A percentile compares a stretch with the other conserved stretches of the same genome.
Evolutionary conservation across 169 alveolate species (phyloP).

Genomic region (Eimeria praecox): DNA sequence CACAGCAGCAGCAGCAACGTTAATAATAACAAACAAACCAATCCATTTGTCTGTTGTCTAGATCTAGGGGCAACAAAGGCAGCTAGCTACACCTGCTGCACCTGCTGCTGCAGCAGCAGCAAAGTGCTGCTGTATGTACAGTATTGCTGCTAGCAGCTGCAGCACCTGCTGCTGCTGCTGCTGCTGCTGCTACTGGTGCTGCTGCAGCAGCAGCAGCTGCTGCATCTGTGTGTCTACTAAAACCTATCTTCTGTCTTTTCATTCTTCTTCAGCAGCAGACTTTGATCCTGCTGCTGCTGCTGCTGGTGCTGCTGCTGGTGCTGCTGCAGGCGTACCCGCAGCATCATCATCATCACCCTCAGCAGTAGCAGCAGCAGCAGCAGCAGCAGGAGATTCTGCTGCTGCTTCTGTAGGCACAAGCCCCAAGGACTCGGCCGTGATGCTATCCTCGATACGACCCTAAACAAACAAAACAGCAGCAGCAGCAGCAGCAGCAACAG

Average conservation of each 20-base stretch:
- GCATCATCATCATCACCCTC: too few relatives aligned
- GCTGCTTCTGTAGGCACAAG: background rate
- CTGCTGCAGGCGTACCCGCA: background rate
- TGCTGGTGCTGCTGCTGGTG: background rate
- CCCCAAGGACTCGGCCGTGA: background rate
- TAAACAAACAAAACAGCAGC: background rate
- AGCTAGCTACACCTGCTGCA: slow-evolving; percentile 96
- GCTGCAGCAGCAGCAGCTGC: slow-evolving; percentile 34
- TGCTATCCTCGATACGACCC: background rate
- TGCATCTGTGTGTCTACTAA: background rate
- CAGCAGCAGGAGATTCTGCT: slow-evolving; percentile 89
- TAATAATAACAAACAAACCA: too few relatives aligned
- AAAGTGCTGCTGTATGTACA: slow-evolving; percentile 22
- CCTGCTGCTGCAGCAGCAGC: slow-evolving; percentile 97
- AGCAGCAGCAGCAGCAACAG: slow-evolving; percentile 6
- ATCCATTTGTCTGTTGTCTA: slow-evolving; percentile 86
- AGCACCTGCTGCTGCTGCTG: slow-evolving; percentile 24
- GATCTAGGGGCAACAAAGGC: slow-evolving; percentile 92
- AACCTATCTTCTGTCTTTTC: too few relatives aligned
- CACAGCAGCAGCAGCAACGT: too few relatives aligned
- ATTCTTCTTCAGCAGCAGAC: background rate
- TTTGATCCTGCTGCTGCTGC: background rate
- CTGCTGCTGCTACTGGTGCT: too few relatives aligned
- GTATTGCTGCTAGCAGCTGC: background rate
- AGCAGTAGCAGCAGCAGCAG: slow-evolving; percentile 1